phyloP scores from a whole-genome alignment of 148 eudicot genomes.

The Mesembryanthemum crystallinum region DNA sequence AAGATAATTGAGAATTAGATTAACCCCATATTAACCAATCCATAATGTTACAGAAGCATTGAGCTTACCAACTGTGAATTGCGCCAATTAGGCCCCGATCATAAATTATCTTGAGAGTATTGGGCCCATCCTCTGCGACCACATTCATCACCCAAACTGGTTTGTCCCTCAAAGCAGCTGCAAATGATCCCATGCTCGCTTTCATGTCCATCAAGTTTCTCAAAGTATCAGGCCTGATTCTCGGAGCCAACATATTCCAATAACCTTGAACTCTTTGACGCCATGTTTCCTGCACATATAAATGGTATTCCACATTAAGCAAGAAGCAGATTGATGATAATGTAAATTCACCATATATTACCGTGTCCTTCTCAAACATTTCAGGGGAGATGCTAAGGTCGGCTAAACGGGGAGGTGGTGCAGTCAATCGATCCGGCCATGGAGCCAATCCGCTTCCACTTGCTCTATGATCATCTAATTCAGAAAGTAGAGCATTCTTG shows the following conservation, averaged over 20 bases:
- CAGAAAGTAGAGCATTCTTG: not conserved
- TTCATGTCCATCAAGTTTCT: slow-evolving; percentile 53
- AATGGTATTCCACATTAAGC: not conserved
- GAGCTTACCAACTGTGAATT: slow-evolving; percentile 40
- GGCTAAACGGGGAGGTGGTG: slow-evolving; percentile 43
- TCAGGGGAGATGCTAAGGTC: slow-evolving; percentile 38
- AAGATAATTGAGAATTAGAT: not conserved
- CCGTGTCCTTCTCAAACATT: slow-evolving; percentile 40
- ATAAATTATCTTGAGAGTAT: slow-evolving; percentile 43
- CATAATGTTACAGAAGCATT: too few species aligned
- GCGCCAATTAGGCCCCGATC: slow-evolving; percentile 48
- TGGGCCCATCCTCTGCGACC: slow-evolving; percentile 41
- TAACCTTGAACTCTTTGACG: slow-evolving; percentile 41
- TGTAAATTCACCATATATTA: slow-evolving; percentile 15
- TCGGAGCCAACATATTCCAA: slow-evolving; percentile 37
- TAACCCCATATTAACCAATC: not conserved
- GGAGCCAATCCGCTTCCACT: slow-evolving; percentile 38
- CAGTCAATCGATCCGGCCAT: slow-evolving; percentile 43
- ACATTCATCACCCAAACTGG: slow-evolving; percentile 53
- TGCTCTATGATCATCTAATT: slow-evolving; percentile 38
- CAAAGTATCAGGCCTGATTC: slow-evolving; percentile 33
- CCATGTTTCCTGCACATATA: slow-evolving; percentile 35
- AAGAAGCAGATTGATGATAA: not conserved
- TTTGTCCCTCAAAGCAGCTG: slow-evolving; percentile 43
- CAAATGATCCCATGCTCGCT: slow-evolving; percentile 47